Percentiles rank a stretch among this genome's conserved stretches.
Evolutionary conservation across 441 rosid genomes (phyloP).

Genomic region (Bruguiera hainesii): DNA sequence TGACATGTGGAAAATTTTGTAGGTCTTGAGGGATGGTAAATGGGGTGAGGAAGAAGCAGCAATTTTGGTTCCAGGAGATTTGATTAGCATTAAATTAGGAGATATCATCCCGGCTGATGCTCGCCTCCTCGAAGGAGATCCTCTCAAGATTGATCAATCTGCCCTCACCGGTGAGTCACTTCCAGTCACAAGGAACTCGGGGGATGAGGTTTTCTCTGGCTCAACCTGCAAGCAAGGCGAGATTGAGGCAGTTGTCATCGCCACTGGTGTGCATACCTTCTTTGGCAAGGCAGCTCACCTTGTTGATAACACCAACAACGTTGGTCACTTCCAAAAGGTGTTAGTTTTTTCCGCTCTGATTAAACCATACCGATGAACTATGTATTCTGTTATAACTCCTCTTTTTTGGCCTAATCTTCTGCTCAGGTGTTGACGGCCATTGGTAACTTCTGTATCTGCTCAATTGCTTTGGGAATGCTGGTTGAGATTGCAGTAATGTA

Average conservation of each 20-base stretch:
- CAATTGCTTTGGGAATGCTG: slow-evolving; percentile 72
- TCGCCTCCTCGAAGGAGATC: slow-evolving; percentile 88
- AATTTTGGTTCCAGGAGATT: slow-evolving; percentile 84
- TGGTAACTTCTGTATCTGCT: slow-evolving; percentile 97
- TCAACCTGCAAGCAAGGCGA: slow-evolving; percentile 98
- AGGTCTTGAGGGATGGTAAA: slow-evolving; percentile 85
- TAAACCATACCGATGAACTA: background rate
- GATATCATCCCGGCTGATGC: slow-evolving; percentile 94
- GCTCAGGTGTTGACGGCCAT: slow-evolving; percentile 78
- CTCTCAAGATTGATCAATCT: slow-evolving; percentile 85
- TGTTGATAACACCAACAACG: slow-evolving; percentile 84
- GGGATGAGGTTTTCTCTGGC: slow-evolving; percentile 74
- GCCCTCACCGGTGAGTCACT: slow-evolving; percentile 92
- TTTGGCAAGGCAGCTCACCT: slow-evolving; percentile 98
- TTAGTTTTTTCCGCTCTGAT: background rate
- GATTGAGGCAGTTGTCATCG: slow-evolving; percentile 86
- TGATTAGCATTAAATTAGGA: slow-evolving; percentile 85
- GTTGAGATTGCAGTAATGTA: slow-evolving; percentile 79
- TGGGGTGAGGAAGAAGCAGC: slow-evolving; percentile 88
- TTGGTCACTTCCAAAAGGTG: slow-evolving; percentile 96
- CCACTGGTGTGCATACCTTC: slow-evolving; percentile 94
- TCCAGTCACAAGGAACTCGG: slow-evolving; percentile 68
- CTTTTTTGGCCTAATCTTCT: background rate
- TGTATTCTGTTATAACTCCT: background rate
- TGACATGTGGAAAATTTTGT: background rate